Percentiles rank a stretch among this genome's conserved stretches.
phyloP scores from a whole-genome alignment of 2,329 filamentous ascomycete species.

The Diplodia corticola region DNA sequence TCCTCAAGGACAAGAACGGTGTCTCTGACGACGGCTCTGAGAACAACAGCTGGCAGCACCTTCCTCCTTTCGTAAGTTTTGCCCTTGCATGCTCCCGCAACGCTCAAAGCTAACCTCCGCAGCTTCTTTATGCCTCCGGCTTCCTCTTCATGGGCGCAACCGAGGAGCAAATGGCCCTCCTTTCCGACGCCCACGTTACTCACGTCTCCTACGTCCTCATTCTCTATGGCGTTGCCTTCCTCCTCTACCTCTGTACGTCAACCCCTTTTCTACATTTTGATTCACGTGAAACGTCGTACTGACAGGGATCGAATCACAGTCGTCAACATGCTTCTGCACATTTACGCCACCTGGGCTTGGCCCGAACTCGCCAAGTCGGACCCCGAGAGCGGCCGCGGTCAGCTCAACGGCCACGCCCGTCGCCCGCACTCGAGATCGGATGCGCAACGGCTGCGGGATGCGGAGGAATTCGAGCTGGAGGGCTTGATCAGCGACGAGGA shows the following conservation, averaged over 20 bases:
- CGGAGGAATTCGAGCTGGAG: constrained; percentile 90
- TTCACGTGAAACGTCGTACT: constrained; percentile 23
- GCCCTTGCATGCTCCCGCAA: too few species aligned
- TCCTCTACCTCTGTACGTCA: constrained; percentile 78
- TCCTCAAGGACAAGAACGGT: constrained; percentile 71
- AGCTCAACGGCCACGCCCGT: constrained; percentile 41
- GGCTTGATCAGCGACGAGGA: constrained; percentile 89
- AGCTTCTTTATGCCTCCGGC: constrained; percentile 88
- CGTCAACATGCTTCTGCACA: constrained; percentile 77
- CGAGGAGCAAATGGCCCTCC: constrained; percentile 87
- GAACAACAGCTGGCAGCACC: constrained; percentile 70
- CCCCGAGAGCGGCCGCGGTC: constrained; percentile 36
- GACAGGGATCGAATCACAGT: constrained; percentile 47
- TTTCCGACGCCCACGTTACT: constrained; percentile 73
- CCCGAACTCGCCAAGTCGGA: constrained; percentile 41
- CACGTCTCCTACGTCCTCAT: constrained; percentile 93
- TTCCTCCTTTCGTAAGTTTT: constrained; percentile 67
- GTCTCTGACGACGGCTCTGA: constrained; percentile 67
- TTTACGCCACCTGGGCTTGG: constrained; percentile 71
- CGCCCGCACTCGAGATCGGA: constrained; percentile 46
- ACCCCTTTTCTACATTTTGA: constrained; percentile 9
- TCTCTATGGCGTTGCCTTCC: constrained; percentile 83
- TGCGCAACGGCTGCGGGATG: constrained; percentile 68
- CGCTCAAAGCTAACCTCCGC: constrained; percentile 28
- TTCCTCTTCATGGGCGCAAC: constrained; percentile 98